Percentiles rank a stretch among this genome's conserved stretches.
Conservation (phyloP, 768 basidiomycete species). For the Pisolithus tinctorius region DNA sequence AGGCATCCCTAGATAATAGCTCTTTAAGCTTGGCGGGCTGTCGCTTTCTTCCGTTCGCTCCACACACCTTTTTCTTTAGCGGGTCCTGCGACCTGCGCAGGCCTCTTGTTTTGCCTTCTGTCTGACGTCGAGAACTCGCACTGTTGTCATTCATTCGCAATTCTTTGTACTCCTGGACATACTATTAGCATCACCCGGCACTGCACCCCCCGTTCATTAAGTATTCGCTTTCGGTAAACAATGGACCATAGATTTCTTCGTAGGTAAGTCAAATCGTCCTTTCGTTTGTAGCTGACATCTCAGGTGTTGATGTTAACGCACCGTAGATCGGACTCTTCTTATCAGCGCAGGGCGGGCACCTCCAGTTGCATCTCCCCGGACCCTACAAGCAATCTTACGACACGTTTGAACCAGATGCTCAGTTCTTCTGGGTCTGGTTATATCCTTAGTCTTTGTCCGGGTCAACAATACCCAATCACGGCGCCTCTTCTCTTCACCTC, state of each 20-base stretch:
- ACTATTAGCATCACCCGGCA: background rate
- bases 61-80: background rate
- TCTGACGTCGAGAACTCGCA: background rate
- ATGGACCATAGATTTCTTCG: background rate
- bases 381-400: slow-evolving; percentile 55
- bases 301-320: background rate
- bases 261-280: background rate
- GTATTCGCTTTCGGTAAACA: background rate
- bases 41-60: background rate
- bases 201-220: background rate
- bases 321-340: slow-evolving; percentile 1
- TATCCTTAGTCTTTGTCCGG: slow-evolving; percentile 59
- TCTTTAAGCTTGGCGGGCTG: background rate
- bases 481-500: slow-evolving; percentile 62
- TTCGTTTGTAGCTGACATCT: background rate
- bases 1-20: background rate
- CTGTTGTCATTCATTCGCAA: background rate
- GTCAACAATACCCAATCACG: slow-evolving; percentile 53
- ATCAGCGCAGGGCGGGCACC: slow-evolving; percentile 4
- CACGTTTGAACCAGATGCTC: slow-evolving; percentile 58
- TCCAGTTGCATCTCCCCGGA: slow-evolving; percentile 35
- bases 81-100: background rate
- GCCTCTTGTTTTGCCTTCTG: background rate
- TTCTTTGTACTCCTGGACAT: background rate
- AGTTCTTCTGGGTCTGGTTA: slow-evolving; percentile 63